Evolutionary conservation across 2,329 filamentous ascomycete genomes (phyloP).

Genomic region (Scortechinia acanthostroma): DNA sequence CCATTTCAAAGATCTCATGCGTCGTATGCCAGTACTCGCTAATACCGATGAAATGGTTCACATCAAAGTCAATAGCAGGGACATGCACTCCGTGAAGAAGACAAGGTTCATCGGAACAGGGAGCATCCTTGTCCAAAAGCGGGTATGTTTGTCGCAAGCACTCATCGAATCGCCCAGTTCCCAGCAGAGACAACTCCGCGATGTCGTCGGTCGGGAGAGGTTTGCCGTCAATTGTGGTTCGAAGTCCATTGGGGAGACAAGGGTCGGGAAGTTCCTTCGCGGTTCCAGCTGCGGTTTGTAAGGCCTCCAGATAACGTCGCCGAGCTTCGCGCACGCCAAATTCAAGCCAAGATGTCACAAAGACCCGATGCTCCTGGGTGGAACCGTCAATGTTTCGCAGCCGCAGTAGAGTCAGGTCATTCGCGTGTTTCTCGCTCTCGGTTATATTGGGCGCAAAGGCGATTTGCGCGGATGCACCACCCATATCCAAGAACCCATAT

Average conservation of each 20-base stretch:
- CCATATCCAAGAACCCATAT: constrained; percentile 97
- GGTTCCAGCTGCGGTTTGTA: constrained; percentile 61
- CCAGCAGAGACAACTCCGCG: constrained; percentile 54
- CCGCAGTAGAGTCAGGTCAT: constrained; percentile 80
- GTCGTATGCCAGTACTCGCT: constrained; percentile 99
- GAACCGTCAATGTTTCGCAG: constrained; percentile 77
- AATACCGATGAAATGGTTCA: constrained; percentile 96
- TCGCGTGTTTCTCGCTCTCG: constrained; percentile 79
- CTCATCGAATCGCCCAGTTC: constrained; percentile 80
- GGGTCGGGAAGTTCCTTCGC: constrained; percentile 76
- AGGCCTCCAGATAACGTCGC: constrained; percentile 70
- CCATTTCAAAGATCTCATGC: constrained; percentile 80
- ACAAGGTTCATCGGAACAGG: constrained; percentile 78
- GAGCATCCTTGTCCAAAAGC: constrained; percentile 79
- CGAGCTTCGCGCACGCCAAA: constrained; percentile 95
- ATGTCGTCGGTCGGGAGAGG: constrained; percentile 26
- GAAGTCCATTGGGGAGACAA: constrained; percentile 75
- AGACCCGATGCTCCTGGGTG: constrained; percentile 76
- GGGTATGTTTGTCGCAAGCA: constrained; percentile 79
- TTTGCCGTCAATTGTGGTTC: constrained; percentile 67
- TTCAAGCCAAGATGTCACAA: constrained; percentile 92
- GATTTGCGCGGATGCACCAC: constrained; percentile 93
- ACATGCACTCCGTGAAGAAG: constrained; percentile 86
- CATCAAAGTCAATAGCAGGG: constrained; percentile 89
- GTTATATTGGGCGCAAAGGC: constrained; percentile 92